A percentile compares a stretch with the other conserved stretches of the same genome.
Conservation (phyloP, 2,329 filamentous ascomycete genomes). For the Fusarium sp. region DNA sequence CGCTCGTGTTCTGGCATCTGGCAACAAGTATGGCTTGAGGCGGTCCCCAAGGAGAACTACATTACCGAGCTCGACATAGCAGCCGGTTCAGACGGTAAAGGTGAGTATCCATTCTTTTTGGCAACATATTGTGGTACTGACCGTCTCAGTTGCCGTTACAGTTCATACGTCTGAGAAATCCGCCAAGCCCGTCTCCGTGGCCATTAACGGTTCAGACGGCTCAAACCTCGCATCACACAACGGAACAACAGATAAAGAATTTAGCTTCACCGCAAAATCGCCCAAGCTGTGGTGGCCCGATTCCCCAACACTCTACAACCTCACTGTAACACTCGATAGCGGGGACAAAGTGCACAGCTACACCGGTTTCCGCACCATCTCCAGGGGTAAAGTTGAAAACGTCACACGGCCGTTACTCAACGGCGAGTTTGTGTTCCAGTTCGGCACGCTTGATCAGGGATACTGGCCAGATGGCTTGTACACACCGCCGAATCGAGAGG, state of each 20-base stretch:
- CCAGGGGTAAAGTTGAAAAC: constrained; percentile 66
- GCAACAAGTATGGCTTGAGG: constrained; percentile 78
- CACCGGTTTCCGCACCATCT: constrained; percentile 75
- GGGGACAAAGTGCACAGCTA: constrained; percentile 71
- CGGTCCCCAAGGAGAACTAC: constrained; percentile 64
- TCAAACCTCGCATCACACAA: constrained; percentile 4
- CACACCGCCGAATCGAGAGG: constrained; percentile 72
- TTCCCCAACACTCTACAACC: constrained; percentile 72
- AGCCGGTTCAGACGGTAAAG: constrained; percentile 57
- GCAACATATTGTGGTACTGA: background rate
- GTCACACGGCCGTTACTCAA: constrained; percentile 73
- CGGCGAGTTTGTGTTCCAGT: constrained; percentile 75
- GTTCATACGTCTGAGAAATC: constrained; percentile 5
- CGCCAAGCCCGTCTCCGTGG: background rate
- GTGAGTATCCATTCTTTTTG: accelerated
- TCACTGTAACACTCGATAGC: constrained; percentile 63
- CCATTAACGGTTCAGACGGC: background rate
- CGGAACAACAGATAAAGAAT: constrained; percentile 58
- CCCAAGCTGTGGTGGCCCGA: constrained; percentile 74
- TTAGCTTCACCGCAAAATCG: constrained; percentile 66
- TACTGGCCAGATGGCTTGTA: constrained; percentile 79
- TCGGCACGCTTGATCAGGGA: constrained; percentile 77
- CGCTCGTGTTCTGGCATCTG: constrained; percentile 79
- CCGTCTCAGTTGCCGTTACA: constrained; percentile 5
- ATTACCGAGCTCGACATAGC: constrained; percentile 70